Percentiles rank a stretch among this genome's conserved stretches.
phyloP scores from a whole-genome alignment of 345 rosid species.

The Rhodamnia rubescens region DNA sequence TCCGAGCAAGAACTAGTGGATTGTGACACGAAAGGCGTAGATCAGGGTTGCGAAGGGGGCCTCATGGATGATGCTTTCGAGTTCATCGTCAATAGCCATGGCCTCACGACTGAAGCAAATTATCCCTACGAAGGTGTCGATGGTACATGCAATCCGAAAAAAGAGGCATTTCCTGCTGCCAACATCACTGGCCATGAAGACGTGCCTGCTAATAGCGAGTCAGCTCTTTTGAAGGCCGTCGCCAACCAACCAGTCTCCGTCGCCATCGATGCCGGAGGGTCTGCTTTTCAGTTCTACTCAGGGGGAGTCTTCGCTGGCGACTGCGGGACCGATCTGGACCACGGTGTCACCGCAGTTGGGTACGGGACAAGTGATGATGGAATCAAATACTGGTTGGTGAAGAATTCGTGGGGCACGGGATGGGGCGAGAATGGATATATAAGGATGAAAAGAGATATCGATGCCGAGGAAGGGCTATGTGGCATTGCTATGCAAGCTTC shows the following conservation, averaged over 20 bases:
- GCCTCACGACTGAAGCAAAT: constrained; percentile 30
- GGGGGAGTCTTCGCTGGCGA: constrained; percentile 32
- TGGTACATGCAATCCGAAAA: constrained; percentile 15
- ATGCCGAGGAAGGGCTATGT: constrained; percentile 34
- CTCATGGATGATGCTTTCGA: constrained; percentile 24
- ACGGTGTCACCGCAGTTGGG: constrained; percentile 43
- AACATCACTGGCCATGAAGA: constrained; percentile 20
- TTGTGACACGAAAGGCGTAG: constrained; percentile 14
- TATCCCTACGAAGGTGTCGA: constrained; percentile 32
- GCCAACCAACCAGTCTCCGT: constrained; percentile 47
- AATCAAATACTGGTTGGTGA: constrained; percentile 40
- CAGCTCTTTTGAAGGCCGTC: constrained; percentile 38
- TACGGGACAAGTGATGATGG: constrained; percentile 34
- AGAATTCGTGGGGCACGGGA: constrained; percentile 51
- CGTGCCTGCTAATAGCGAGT: constrained; percentile 30
- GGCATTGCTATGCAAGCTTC: constrained; percentile 14
- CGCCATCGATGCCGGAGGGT: constrained; percentile 14
- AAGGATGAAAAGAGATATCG: constrained; percentile 30
- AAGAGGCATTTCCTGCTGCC: constrained; percentile 4
- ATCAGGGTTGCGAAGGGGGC: constrained; percentile 37
- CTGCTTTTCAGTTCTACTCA: constrained; percentile 18
- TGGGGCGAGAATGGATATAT: constrained; percentile 59
- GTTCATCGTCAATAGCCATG: constrained; percentile 22
- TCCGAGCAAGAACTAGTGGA: constrained; percentile 53
- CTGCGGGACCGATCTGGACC: constrained; percentile 25